phyloP scores from a whole-genome alignment of 345 rosid species.

The Fremontodendron californicum region DNA sequence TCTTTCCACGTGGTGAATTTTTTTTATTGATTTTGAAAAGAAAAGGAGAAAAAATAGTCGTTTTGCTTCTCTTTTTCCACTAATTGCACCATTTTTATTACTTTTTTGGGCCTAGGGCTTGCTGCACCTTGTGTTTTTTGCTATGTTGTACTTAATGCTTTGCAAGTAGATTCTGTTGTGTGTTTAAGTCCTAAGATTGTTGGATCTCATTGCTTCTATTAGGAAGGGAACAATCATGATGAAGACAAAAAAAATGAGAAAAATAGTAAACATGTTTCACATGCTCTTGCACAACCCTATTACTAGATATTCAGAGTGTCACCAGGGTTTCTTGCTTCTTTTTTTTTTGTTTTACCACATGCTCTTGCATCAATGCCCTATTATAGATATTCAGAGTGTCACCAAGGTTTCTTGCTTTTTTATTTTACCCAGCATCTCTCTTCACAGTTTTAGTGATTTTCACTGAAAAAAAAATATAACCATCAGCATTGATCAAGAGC shows the following conservation, averaged over 20 bases:
- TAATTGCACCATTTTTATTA: neutral
- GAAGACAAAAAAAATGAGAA: neutral
- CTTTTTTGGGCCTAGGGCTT: neutral
- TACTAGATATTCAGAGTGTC: neutral
- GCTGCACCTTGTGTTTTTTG: neutral
- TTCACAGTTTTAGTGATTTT: neutral
- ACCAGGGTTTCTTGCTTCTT: too few relatives aligned
- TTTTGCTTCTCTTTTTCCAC: neutral
- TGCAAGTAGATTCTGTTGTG: neutral
- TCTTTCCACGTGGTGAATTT: neutral
- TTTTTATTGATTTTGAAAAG: neutral
- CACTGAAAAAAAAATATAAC: neutral
- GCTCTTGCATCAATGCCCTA: neutral
- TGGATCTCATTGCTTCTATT: neutral
- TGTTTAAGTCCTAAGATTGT: neutral
- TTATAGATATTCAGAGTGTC: neutral
- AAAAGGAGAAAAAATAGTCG: neutral
- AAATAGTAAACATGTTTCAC: neutral
- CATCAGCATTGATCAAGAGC: neutral
- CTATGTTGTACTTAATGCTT: neutral
- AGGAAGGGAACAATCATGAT: neutral
- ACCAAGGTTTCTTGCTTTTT: neutral
- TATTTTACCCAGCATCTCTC: neutral
- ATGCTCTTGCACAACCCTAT: neutral
- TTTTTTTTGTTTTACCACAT: neutral